These are phyloP conservation scores for Plasmopara muralis DNA, from an alignment of 352 stramenopile species.

Conservation along the genomic window DNA sequence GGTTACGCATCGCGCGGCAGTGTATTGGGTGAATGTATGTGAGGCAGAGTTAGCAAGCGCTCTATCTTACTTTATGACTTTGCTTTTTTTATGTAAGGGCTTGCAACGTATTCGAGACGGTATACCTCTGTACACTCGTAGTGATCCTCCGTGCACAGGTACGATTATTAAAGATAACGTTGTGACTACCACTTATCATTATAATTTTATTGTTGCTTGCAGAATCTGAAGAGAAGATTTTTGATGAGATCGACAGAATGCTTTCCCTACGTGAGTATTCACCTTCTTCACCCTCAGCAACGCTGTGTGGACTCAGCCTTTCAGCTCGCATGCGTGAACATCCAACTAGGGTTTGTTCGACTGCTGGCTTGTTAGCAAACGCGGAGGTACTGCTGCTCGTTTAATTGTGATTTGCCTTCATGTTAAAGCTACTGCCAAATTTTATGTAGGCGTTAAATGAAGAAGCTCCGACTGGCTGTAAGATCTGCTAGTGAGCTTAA, in stretches of 20 bases:
- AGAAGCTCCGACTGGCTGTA: background rate
- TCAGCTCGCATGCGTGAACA: slow-evolving; percentile 15
- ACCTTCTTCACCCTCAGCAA: slow-evolving; percentile 24
- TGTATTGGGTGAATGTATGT: slow-evolving; percentile 65
- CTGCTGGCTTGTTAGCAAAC: slow-evolving; percentile 10
- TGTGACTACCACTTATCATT: background rate
- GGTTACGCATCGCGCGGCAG: slow-evolving; percentile 53
- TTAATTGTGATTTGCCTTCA: background rate
- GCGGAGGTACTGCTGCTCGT: slow-evolving; percentile 11
- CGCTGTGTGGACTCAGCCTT: slow-evolving; percentile 34
- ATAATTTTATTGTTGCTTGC: background rate
- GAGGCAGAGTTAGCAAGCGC: background rate
- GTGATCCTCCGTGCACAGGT: slow-evolving; percentile 46
- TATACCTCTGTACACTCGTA: slow-evolving; percentile 33
- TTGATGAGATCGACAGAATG: slow-evolving; percentile 63
- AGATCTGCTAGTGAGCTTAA: background rate
- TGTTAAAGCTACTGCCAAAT: background rate
- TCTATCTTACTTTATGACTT: background rate
- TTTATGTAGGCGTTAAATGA: background rate
- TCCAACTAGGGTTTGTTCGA: slow-evolving; percentile 3
- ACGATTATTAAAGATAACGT: background rate
- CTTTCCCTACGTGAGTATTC: slow-evolving; percentile 48
- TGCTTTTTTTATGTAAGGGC: slow-evolving; percentile 20
- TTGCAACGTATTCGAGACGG: slow-evolving; percentile 45
- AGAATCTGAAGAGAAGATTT: slow-evolving; percentile 76